Evolutionary conservation across 805 yeast species (phyloP).

Genomic region (Lipomyces japonicus): DNA sequence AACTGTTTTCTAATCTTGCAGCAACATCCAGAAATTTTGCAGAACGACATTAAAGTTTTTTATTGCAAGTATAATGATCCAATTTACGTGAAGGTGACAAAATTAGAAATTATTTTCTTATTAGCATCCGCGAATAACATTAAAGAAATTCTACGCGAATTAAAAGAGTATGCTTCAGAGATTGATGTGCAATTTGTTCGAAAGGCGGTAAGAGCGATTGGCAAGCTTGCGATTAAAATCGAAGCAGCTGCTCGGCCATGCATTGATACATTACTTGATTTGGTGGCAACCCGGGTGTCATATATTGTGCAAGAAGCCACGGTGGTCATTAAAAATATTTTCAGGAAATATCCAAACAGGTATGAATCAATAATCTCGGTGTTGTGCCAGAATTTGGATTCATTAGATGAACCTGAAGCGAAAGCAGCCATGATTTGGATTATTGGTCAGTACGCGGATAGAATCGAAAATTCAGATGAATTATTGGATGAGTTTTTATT

Average conservation of each 20-base stretch:
- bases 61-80: conserved; percentile 84
- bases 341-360: conserved; percentile 67
- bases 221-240: conserved; percentile 78
- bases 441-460: conserved; percentile 62
- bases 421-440: conserved; percentile 80
- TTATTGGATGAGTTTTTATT: conserved; percentile 45
- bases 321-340: conserved; percentile 68
- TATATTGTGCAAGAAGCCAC: conserved; percentile 78
- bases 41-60: conserved; percentile 69
- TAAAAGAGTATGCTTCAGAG: conserved; percentile 83
- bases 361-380: conserved; percentile 46
- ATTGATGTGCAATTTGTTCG: conserved; percentile 82
- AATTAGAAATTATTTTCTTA: conserved; percentile 77
- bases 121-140: conserved; percentile 66
- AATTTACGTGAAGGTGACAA: conserved; percentile 82
- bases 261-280: conserved; percentile 56
- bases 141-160: conserved; percentile 61
- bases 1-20: conserved; percentile 73
- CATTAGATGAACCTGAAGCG: conserved; percentile 72
- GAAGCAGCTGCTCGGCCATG: conserved; percentile 60
- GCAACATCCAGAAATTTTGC: conserved; percentile 56
- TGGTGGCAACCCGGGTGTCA: conserved; percentile 61
- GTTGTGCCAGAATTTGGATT: conserved; percentile 46
- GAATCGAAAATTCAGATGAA: conserved; percentile 44
- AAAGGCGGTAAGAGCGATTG: conserved; percentile 84